phyloP scores from a whole-genome alignment of 2,329 filamentous ascomycete genomes.

The Hypoxylon sp. region DNA sequence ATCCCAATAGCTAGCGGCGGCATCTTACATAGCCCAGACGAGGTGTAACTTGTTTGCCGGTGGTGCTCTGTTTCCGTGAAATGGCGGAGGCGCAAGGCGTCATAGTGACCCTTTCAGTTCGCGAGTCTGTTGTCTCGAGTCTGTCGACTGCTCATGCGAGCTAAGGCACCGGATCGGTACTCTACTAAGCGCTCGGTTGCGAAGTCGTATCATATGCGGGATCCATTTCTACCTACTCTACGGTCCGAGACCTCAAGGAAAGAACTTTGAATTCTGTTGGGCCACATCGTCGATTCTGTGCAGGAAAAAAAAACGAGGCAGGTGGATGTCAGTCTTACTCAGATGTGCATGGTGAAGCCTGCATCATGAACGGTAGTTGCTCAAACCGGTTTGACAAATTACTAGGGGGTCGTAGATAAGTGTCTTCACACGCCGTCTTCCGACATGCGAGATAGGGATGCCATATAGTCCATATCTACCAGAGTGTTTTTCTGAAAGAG shows the following conservation, averaged over 20 bases:
- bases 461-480: conserved; percentile 16
- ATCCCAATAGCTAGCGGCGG: conserved; percentile 27
- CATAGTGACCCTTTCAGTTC: conserved; percentile 1
- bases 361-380: conserved; percentile 20
- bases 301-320: conserved; percentile 6
- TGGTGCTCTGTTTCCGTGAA: conserved; percentile 15
- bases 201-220: conserved; percentile 12
- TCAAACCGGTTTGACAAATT: conserved; percentile 26
- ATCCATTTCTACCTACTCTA: conserved; percentile 7
- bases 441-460: conserved; percentile 16
- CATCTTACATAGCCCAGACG: conserved; percentile 34
- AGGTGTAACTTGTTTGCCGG: conserved; percentile 38
- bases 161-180: conserved; percentile 26
- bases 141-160: conserved; percentile 20
- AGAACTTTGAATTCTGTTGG: conserved; percentile 3
- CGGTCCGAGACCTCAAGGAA: not conserved
- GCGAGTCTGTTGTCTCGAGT: conserved; percentile 30
- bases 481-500: conserved; percentile 4
- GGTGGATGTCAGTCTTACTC: conserved; percentile 36
- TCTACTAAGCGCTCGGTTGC: conserved; percentile 10
- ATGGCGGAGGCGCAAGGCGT: conserved; percentile 18
- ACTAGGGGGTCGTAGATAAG: conserved; percentile 19
- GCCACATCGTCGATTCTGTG: conserved; percentile 24
- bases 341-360: conserved; percentile 25
- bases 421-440: conserved; percentile 22